These are phyloP conservation scores for Volvox reticuliferus DNA, from an alignment of 139 green algal genomes.

Conservation along the genomic window DNA sequence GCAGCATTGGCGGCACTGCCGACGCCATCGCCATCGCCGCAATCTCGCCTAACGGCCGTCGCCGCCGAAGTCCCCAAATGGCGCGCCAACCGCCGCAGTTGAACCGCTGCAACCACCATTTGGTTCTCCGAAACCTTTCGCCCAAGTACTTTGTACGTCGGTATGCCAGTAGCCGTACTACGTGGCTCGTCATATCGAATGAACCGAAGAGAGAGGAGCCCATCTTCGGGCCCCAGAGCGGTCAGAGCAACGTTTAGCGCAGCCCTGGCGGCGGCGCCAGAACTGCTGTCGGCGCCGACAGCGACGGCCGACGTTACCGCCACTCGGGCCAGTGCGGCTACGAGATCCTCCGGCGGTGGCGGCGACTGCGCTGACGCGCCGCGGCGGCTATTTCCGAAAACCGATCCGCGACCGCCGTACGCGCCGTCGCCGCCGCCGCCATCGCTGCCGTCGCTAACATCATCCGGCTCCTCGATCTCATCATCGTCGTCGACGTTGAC, in stretches of 20 bases:
- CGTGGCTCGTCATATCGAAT: neutral
- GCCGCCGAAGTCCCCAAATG: neutral
- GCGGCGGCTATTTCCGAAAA: neutral
- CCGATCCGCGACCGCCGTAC: neutral
- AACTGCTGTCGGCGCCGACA: neutral
- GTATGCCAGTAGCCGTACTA: neutral
- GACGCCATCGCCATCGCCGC: neutral
- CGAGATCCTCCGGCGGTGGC: conserved; percentile 28
- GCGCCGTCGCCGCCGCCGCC: neutral
- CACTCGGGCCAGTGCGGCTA: neutral
- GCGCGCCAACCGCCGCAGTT: conserved; percentile 15
- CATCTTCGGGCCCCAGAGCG: neutral
- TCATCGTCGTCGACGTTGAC: neutral
- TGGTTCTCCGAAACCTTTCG: neutral
- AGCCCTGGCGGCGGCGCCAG: neutral
- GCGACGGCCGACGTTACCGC: neutral
- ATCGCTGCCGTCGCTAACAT: neutral
- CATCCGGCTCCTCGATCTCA: conserved; percentile 31
- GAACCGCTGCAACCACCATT: neutral
- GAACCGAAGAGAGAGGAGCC: conserved; percentile 8
- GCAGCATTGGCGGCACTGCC: neutral
- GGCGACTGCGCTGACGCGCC: neutral
- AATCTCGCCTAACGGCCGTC: neutral
- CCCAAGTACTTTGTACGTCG: neutral
- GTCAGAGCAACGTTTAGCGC: neutral